These are phyloP conservation scores for Aspergillus quadrilineatus DNA, from an alignment of 2,329 filamentous ascomycete species.

Conservation along the genomic window DNA sequence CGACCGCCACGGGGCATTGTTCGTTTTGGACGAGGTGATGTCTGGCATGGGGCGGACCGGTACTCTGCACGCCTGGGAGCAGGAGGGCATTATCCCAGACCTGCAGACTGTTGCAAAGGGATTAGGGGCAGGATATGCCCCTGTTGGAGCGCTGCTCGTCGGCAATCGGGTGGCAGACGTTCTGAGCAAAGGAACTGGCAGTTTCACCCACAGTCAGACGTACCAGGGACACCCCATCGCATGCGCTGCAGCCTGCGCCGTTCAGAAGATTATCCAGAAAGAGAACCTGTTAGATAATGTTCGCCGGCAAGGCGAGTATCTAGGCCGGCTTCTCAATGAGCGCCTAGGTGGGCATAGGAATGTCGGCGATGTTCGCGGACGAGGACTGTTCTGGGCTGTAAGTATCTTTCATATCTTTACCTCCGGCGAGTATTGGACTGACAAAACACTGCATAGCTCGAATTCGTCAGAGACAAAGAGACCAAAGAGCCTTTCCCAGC, in stretches of 20 bases:
- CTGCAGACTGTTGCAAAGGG: conserved; percentile 60
- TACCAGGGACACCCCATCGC: conserved; percentile 57
- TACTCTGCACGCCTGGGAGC: conserved; percentile 57
- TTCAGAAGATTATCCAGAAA: conserved; percentile 53
- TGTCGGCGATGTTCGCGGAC: conserved; percentile 56
- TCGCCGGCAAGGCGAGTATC: conserved; percentile 28
- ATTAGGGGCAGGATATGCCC: conserved; percentile 55
- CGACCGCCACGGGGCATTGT: conserved; percentile 54
- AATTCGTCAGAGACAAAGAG: conserved; percentile 54
- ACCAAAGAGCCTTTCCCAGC: conserved; percentile 53
- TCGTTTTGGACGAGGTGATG: conserved; percentile 53
- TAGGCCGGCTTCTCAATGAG: conserved; percentile 42
- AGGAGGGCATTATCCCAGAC: conserved; percentile 55
- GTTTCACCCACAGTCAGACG: conserved; percentile 58
- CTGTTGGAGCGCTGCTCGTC: conserved; percentile 54
- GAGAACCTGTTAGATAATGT: conserved; percentile 50
- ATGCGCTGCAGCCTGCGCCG: conserved; percentile 52
- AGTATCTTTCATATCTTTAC: conserved; percentile 18
- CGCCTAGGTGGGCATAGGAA: conserved; percentile 44
- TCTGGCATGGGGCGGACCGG: conserved; percentile 57
- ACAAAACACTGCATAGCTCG: conserved; percentile 41
- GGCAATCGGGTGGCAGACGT: conserved; percentile 48
- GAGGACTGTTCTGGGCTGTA: conserved; percentile 56
- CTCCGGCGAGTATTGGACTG: neutral
- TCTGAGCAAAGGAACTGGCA: conserved; percentile 43